phyloP scores from a whole-genome alignment of 169 alveolate genomes.

The Eimeria acervulina region DNA sequence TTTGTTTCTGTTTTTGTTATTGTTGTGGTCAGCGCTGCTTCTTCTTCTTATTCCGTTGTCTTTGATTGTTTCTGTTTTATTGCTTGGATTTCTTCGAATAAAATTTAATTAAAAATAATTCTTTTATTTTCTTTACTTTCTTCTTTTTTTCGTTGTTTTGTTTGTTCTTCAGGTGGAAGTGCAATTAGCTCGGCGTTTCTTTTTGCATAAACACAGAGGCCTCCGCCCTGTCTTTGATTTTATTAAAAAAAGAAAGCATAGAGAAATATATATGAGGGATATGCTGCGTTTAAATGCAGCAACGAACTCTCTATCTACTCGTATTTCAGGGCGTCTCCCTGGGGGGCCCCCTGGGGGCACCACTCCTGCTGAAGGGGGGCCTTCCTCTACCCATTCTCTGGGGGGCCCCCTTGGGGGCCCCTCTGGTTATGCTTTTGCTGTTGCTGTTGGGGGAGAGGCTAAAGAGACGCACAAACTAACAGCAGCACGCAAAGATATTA shows the following conservation, averaged over 20 bases:
- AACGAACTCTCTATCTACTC: neutral
- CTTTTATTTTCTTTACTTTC: too few relatives aligned
- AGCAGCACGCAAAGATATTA: neutral
- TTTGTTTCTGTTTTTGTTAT: too few relatives aligned
- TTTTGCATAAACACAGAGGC: constrained; percentile 43
- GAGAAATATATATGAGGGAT: constrained; percentile 77
- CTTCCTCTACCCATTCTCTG: neutral
- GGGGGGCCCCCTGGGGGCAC: neutral
- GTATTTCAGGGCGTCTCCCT: neutral
- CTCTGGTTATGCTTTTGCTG: constrained; percentile 76
- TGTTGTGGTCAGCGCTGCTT: too few relatives aligned
- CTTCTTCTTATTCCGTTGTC: too few relatives aligned
- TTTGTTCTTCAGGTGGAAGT: constrained; percentile 48
- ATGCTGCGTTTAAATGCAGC: constrained; percentile 74
- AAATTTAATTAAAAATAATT: too few relatives aligned
- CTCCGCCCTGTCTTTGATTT: constrained; percentile 63
- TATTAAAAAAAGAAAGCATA: constrained; percentile 62
- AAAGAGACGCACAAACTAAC: constrained; percentile 38
- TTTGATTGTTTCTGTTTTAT: too few relatives aligned
- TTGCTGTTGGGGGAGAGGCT: constrained; percentile 33
- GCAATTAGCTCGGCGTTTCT: constrained; percentile 78
- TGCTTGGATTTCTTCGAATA: too few relatives aligned
- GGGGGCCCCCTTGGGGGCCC: neutral
- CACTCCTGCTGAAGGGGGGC: neutral
- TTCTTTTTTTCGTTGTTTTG: too few relatives aligned